Conservation (phyloP, 1,284 basidiomycete species). For the Coniferiporia sulphurascens region DNA sequence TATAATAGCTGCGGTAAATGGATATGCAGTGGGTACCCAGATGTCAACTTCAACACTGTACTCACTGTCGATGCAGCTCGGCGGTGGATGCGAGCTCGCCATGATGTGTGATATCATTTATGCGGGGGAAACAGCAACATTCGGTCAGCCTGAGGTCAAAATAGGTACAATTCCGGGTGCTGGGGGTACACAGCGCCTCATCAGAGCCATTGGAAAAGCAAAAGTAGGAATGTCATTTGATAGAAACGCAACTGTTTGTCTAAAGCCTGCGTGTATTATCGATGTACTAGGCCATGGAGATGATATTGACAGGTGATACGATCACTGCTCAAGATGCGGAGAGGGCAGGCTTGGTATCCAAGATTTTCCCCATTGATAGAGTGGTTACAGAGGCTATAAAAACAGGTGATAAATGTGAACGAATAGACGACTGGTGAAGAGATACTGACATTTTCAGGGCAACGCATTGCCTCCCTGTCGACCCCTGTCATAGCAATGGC, state of each 20-base stretch:
- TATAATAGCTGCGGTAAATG: constrained; percentile 59
- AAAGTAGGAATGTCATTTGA: constrained; percentile 31
- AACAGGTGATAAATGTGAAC: constrained; percentile 17
- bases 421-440: neutral
- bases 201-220: constrained; percentile 57
- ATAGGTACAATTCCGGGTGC: constrained; percentile 67
- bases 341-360: constrained; percentile 30
- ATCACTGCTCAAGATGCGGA: constrained; percentile 54
- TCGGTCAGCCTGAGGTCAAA: constrained; percentile 68
- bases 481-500: constrained; percentile 32
- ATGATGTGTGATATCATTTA: constrained; percentile 52
- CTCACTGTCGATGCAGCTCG: constrained; percentile 37
- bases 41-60: neutral
- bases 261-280: neutral
- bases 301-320: constrained; percentile 55
- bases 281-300: constrained; percentile 52
- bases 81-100: constrained; percentile 64
- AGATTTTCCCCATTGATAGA: constrained; percentile 27
- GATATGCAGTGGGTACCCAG: constrained; percentile 47
- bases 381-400: constrained; percentile 27
- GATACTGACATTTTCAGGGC: constrained; percentile 21
- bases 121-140: constrained; percentile 52
- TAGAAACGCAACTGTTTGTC: neutral
- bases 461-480: constrained; percentile 28
- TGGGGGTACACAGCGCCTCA: constrained; percentile 54